phyloP scores from a whole-genome alignment of 352 stramenopile genomes.

The Pythium biforme region DNA sequence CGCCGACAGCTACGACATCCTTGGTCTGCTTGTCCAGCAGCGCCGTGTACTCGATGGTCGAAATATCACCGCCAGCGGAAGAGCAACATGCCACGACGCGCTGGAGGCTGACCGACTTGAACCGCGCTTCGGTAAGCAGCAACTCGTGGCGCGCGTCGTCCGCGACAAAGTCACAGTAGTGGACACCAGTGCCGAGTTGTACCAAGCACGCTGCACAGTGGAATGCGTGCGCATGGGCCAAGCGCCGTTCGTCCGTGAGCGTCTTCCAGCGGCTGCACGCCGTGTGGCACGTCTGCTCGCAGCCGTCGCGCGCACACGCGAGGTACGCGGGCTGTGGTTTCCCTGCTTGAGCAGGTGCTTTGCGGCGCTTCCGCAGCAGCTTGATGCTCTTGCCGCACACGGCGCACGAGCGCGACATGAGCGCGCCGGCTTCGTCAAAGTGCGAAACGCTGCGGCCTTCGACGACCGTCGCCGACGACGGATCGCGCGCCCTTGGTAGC shows the following conservation, averaged over 20 bases:
- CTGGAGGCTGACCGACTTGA: conserved; percentile 40
- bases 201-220: conserved; percentile 48
- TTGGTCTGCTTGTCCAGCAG: conserved; percentile 42
- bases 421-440: conserved; percentile 56
- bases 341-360: too few relatives aligned
- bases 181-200: conserved; percentile 29
- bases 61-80: background rate
- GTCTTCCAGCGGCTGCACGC: conserved; percentile 63
- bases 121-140: conserved; percentile 50
- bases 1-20: conserved; percentile 47
- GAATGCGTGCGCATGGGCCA: conserved; percentile 31
- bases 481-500: conserved; percentile 2
- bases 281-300: conserved; percentile 60
- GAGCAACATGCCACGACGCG: conserved; percentile 25
- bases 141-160: conserved; percentile 33
- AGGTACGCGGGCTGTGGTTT: conserved; percentile 32
- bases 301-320: conserved; percentile 47
- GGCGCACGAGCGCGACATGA: conserved; percentile 48
- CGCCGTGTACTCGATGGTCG: conserved; percentile 11
- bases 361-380: conserved; percentile 28
- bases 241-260: conserved; percentile 32
- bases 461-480: background rate
- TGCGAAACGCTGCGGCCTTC: conserved; percentile 41
- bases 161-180: conserved; percentile 72
- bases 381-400: conserved; percentile 54